phyloP scores from a whole-genome alignment of 148 eudicot genomes.

The Chenopodium berlandieri region DNA sequence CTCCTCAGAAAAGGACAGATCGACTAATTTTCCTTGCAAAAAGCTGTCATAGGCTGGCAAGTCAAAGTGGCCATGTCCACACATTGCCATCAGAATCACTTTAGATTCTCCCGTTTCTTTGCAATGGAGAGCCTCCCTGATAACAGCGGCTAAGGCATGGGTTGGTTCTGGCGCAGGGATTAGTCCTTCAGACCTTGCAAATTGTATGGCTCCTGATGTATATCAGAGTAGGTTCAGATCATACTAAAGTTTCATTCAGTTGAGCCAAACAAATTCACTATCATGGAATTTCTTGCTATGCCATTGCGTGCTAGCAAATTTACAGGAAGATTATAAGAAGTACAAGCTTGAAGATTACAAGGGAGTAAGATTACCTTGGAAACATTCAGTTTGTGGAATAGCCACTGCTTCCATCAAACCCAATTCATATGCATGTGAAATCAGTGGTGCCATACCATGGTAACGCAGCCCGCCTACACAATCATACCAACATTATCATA shows the following conservation, averaged over 20 bases:
- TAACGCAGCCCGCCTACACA: constrained; percentile 81
- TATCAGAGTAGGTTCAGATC: neutral
- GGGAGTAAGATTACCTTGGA: constrained; percentile 55
- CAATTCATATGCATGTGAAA: constrained; percentile 86
- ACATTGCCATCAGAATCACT: constrained; percentile 94
- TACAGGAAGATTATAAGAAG: neutral
- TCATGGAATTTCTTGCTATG: neutral
- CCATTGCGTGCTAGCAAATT: no score
- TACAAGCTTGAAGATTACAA: neutral
- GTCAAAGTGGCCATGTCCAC: constrained; percentile 97
- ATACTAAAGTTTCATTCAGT: neutral
- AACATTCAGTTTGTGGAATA: constrained; percentile 90
- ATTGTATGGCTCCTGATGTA: constrained; percentile 76
- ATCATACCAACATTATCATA: neutral
- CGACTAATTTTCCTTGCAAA: constrained; percentile 70
- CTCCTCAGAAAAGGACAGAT: constrained; percentile 62
- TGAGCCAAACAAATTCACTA: neutral
- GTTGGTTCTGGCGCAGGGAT: constrained; percentile 97
- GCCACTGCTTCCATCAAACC: constrained; percentile 87
- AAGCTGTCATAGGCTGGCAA: constrained; percentile 80
- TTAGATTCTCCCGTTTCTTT: constrained; percentile 85
- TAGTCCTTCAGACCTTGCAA: constrained; percentile 90
- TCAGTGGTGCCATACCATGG: constrained; percentile 96
- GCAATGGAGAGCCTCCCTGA: constrained; percentile 92
- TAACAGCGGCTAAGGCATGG: constrained; percentile 90